phyloP scores from a whole-genome alignment of 2,329 filamentous ascomycete genomes.

The Pyricularia grisea region DNA sequence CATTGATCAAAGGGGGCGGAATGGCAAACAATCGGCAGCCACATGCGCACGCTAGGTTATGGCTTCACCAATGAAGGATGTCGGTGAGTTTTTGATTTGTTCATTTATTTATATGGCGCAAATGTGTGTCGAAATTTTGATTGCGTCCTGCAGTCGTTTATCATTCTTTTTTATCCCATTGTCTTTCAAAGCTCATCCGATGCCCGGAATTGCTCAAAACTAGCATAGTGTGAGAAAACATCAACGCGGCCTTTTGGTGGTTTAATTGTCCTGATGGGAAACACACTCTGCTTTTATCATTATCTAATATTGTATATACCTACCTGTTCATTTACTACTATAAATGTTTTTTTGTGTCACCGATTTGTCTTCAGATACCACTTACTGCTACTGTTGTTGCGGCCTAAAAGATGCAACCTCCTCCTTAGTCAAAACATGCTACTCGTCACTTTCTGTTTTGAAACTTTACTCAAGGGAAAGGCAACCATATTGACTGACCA shows the following conservation, averaged over 20 bases:
- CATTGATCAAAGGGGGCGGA: slow-evolving; percentile 30
- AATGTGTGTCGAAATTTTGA: not conserved
- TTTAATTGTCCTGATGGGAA: not conserved
- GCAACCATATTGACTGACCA: not conserved
- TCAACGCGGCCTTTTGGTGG: not conserved
- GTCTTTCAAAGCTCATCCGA: not conserved
- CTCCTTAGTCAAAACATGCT: not conserved
- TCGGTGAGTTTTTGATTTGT: slow-evolving; percentile 38
- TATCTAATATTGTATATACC: not conserved
- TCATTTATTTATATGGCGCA: not conserved
- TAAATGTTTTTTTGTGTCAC: not conserved
- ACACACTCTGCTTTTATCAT: not conserved
- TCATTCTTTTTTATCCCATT: too few species aligned
- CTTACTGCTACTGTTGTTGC: not conserved
- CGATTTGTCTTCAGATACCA: not conserved
- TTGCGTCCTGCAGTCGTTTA: not conserved
- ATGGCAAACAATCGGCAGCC: slow-evolving; percentile 53
- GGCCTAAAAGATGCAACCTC: not conserved
- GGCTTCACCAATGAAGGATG: slow-evolving; percentile 57
- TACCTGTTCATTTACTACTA: not conserved
- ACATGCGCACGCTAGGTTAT: slow-evolving; percentile 50
- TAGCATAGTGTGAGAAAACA: not conserved
- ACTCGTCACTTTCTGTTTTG: not conserved
- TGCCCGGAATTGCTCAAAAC: not conserved
- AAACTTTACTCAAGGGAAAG: not conserved